Evolutionary conservation across 2,329 filamentous ascomycete species (phyloP).

Genomic region (Aureobasidium sp.): DNA sequence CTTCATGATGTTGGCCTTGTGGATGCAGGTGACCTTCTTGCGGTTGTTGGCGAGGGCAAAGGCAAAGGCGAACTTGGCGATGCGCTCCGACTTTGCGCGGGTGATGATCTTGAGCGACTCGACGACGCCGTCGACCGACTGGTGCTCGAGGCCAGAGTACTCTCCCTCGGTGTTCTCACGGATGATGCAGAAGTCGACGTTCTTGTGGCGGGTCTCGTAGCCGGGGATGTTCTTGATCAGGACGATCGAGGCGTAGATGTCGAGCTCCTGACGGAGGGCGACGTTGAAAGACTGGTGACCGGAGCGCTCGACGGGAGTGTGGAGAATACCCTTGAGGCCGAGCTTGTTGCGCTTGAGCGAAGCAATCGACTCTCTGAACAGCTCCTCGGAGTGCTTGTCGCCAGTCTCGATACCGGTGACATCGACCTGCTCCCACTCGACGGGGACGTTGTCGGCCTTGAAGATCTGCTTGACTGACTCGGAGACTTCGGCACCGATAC

Average conservation of each 20-base stretch:
- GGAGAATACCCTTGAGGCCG: slow-evolving; percentile 89
- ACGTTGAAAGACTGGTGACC: slow-evolving; percentile 99
- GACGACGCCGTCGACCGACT: slow-evolving; percentile 91
- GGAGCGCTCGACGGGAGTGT: slow-evolving; percentile 93
- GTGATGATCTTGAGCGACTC: slow-evolving; percentile 99
- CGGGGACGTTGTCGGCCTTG: slow-evolving; percentile 97
- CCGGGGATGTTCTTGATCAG: slow-evolving; percentile 99
- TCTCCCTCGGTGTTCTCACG: slow-evolving; percentile 99
- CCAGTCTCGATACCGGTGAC: slow-evolving; percentile 84
- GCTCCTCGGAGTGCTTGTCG: slow-evolving; percentile 81
- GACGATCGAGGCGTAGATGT: slow-evolving; percentile 97
- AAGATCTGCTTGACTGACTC: slow-evolving; percentile 99
- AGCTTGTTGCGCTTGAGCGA: slow-evolving; percentile 98
- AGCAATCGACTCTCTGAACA: slow-evolving; percentile 91
- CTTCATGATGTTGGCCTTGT: slow-evolving; percentile 99
- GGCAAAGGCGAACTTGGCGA: slow-evolving; percentile 96
- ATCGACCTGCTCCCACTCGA: slow-evolving; percentile 98
- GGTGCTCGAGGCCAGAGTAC: slow-evolving; percentile 98
- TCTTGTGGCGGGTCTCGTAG: slow-evolving; percentile 93
- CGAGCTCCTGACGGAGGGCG: slow-evolving; percentile 95
- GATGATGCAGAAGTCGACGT: slow-evolving; percentile 98
- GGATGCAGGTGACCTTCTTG: slow-evolving; percentile 99
- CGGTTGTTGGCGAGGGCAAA: slow-evolving; percentile 98
- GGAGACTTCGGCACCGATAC: slow-evolving; percentile 95
- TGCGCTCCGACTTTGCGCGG: slow-evolving; percentile 96